phyloP scores from a whole-genome alignment of 805 yeast genomes.

The Pichia thaimueangensis region DNA sequence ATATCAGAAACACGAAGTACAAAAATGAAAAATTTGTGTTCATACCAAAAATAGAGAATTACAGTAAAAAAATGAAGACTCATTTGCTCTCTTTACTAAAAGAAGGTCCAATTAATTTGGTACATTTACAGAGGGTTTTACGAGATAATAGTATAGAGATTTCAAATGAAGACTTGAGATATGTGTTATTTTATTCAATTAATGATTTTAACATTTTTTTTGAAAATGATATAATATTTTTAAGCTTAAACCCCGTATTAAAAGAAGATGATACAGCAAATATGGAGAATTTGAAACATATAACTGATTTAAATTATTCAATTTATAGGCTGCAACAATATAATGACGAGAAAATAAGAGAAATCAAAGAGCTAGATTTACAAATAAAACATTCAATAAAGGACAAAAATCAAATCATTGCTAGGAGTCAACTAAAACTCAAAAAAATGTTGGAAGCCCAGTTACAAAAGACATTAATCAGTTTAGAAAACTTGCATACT shows the following conservation, averaged over 20 bases:
- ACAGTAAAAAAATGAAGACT: not conserved
- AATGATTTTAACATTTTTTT: not conserved
- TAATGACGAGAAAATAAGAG: constrained; percentile 14
- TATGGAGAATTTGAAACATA: constrained; percentile 17
- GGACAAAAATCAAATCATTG: constrained; percentile 16
- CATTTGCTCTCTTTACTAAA: not conserved
- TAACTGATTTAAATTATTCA: constrained; percentile 25
- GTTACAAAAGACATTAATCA: constrained; percentile 15
- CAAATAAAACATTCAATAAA: constrained; percentile 14
- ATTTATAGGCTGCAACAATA: constrained; percentile 19
- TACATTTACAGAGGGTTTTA: constrained; percentile 1
- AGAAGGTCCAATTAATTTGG: constrained; percentile 1
- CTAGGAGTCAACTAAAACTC: constrained; percentile 21
- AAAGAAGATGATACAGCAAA: constrained; percentile 3
- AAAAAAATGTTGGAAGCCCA: constrained; percentile 21
- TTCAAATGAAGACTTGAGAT: not conserved
- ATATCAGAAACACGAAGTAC: not conserved
- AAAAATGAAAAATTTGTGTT: not conserved
- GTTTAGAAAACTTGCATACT: constrained; percentile 20
- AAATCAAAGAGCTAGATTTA: constrained; percentile 8
- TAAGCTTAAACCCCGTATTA: too few species aligned
- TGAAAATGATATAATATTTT: constrained; percentile 3
- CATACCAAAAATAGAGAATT: not conserved
- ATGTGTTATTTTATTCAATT: not conserved
- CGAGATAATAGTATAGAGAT: not conserved